These are phyloP conservation scores for Lactifluus rugatus DNA, from an alignment of 768 basidiomycete species.

Conservation along the genomic window DNA sequence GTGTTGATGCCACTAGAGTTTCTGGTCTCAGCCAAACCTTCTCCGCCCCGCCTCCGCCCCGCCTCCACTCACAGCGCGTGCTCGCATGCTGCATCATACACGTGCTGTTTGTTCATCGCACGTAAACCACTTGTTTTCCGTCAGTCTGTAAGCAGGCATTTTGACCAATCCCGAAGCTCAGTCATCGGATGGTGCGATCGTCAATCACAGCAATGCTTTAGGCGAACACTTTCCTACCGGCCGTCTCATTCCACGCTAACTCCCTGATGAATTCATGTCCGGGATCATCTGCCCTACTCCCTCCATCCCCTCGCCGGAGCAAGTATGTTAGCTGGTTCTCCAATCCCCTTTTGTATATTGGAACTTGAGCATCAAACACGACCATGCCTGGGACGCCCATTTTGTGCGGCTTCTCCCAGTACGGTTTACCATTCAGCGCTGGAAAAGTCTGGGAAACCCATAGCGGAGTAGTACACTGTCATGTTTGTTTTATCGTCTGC, in stretches of 20 bases:
- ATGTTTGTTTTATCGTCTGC: not conserved
- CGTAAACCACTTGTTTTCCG: not conserved
- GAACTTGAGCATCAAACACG: not conserved
- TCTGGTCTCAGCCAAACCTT: not conserved
- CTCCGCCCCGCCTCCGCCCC: not conserved
- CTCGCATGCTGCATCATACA: not conserved
- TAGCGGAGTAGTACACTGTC: not conserved
- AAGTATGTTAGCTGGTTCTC: not conserved
- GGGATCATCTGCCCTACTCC: not conserved
- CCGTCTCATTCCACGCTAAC: not conserved
- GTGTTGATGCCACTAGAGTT: not conserved
- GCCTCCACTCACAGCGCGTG: not conserved
- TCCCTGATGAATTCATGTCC: constrained; percentile 16
- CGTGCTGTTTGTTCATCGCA: not conserved
- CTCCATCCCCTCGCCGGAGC: not conserved
- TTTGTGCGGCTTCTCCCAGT: not conserved
- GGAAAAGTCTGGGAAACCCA: not conserved
- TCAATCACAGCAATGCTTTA: not conserved
- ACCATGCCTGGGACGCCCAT: constrained; percentile 1
- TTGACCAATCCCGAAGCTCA: not conserved
- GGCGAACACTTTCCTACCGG: not conserved
- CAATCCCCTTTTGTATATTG: not conserved
- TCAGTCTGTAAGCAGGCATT: not conserved
- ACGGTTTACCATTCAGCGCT: not conserved
- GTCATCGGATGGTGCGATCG: not conserved